Percentiles rank a stretch among this genome's conserved stretches.
These are phyloP conservation scores for Somion occarium DNA, from an alignment of 1,284 basidiomycete genomes.

Conservation along the genomic window DNA sequence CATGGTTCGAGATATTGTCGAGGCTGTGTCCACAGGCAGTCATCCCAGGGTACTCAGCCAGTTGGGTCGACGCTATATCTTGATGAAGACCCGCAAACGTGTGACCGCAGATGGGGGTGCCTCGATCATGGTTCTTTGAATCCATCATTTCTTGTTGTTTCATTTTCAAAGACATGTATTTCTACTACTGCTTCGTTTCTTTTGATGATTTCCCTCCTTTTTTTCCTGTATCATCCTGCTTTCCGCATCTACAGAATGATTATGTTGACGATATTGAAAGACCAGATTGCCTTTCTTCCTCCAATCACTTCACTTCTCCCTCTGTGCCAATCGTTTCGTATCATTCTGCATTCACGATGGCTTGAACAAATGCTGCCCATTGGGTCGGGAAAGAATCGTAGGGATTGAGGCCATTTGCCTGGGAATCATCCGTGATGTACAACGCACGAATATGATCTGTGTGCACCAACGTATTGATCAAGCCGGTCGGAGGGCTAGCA, in stretches of 20 bases:
- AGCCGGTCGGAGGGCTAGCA: slow-evolving; percentile 29
- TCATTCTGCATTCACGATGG: slow-evolving; percentile 3
- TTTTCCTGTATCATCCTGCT: not conserved
- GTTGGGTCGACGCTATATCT: slow-evolving; percentile 51
- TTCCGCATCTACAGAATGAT: not conserved
- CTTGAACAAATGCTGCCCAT: slow-evolving; percentile 15
- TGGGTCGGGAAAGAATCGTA: slow-evolving; percentile 20
- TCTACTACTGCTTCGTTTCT: too few species aligned
- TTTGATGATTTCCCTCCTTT: not conserved
- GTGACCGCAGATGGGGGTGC: slow-evolving; percentile 62
- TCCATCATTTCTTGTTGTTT: slow-evolving; percentile 1
- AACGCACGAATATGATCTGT: slow-evolving; percentile 33
- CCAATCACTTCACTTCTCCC: too few species aligned
- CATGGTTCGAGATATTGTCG: slow-evolving; percentile 15
- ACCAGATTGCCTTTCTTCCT: too few species aligned
- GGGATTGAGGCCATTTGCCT: slow-evolving; percentile 17
- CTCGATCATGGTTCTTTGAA: slow-evolving; percentile 45
- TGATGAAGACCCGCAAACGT: slow-evolving; percentile 55
- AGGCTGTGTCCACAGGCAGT: not conserved
- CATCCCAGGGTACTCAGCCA: slow-evolving; percentile 20
- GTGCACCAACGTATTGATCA: slow-evolving; percentile 29
- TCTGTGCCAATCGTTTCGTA: too few species aligned
- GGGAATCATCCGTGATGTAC: slow-evolving; percentile 32
- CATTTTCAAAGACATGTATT: not conserved
- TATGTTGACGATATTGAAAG: too few species aligned